Evolutionary conservation across 371 early-diverging fungal genomes (phyloP), one percentile per base, ranked within the genome.

Genomic region (Fennellomyces sp.): DNA sequence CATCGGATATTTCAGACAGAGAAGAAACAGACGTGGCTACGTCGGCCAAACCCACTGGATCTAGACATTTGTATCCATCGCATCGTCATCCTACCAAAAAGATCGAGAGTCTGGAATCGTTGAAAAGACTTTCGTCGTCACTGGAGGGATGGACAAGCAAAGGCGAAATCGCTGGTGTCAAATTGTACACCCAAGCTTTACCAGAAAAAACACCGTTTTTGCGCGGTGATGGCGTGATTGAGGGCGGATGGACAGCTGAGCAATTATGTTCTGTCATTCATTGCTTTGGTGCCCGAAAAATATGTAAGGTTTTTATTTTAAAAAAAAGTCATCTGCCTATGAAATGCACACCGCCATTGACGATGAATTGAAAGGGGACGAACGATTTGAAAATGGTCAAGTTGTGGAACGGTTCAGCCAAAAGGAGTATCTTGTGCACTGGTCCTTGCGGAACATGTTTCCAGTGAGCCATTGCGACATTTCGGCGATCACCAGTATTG

Each of bases 161-260:
- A 59, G 52, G 45, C 4, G 57, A 58, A 19, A 35, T 36, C 0
- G 68, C 54, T 17, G 56, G 56, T 12, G 39, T 68, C 0, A 29
- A 59, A 21, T 28, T 53, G 4, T 51, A 47, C 26, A 60, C 52
- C 11, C 26, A 33, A 35, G 19, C 39, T n/a, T 31, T 8, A 26
- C 26, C 47, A 13, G 58, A 59, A 26, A 52, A 67, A 3, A 57
- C 63, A 10, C 72, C 77, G 2, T 80, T 79, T 56, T 61, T 80
- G 11, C 71, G 87, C 54, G 81, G 73, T 2, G 87, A 87, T 47
- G 68, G 77, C 23, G 58, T 76, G 6, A 76, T 87, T 59, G 60
- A 73, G 21, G 80, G 83, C 48, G 75, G 73, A 3, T 83, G 80
- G 82, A 79, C 81, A 17, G 77, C 83, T 3, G 84, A 84, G 41